Percentiles rank a stretch among this genome's conserved stretches.
These are phyloP conservation scores for Gymnopilus dilepis DNA, from an alignment of 768 basidiomycete species.

Conservation along the genomic window DNA sequence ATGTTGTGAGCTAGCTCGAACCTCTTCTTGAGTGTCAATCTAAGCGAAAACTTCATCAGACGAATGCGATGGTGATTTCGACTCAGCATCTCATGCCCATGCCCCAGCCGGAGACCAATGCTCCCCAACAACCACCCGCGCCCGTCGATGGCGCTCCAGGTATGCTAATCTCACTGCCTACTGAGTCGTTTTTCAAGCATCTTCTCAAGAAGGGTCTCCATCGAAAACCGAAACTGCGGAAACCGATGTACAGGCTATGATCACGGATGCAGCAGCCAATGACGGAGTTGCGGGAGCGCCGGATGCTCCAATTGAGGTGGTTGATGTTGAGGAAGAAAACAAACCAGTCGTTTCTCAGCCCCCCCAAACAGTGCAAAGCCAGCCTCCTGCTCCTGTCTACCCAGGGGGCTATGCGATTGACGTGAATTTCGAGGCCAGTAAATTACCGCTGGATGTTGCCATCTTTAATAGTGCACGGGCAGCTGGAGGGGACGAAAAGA, in stretches of 20 bases:
- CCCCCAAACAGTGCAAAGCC: constrained; percentile 23
- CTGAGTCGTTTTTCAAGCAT: constrained; percentile 1
- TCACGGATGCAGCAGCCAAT: constrained; percentile 22
- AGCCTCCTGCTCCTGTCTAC: constrained; percentile 21
- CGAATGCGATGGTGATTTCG: constrained; percentile 89
- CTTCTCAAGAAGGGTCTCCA: constrained; percentile 17
- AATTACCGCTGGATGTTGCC: constrained; percentile 90
- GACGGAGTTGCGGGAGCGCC: constrained; percentile 29
- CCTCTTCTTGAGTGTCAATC: background rate
- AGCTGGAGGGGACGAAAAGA: constrained; percentile 86
- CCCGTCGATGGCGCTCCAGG: constrained; percentile 20
- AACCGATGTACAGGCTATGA: constrained; percentile 30
- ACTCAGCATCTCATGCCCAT: constrained; percentile 76
- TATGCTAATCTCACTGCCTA: constrained; percentile 11
- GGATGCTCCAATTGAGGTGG: constrained; percentile 45
- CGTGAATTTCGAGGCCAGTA: constrained; percentile 83
- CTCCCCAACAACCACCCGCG: constrained; percentile 25
- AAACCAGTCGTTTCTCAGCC: constrained; percentile 23
- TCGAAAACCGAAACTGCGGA: constrained; percentile 30
- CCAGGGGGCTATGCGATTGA: constrained; percentile 68
- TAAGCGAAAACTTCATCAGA: constrained; percentile 50
- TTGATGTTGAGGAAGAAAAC: constrained; percentile 54
- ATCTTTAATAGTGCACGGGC: constrained; percentile 92
- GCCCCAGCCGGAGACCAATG: constrained; percentile 28
- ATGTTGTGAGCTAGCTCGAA: constrained; percentile 46